Evolutionary conservation across 2,329 filamentous ascomycete genomes (phyloP).

Genomic region (Pseudocercospora pini-densiflorae): DNA sequence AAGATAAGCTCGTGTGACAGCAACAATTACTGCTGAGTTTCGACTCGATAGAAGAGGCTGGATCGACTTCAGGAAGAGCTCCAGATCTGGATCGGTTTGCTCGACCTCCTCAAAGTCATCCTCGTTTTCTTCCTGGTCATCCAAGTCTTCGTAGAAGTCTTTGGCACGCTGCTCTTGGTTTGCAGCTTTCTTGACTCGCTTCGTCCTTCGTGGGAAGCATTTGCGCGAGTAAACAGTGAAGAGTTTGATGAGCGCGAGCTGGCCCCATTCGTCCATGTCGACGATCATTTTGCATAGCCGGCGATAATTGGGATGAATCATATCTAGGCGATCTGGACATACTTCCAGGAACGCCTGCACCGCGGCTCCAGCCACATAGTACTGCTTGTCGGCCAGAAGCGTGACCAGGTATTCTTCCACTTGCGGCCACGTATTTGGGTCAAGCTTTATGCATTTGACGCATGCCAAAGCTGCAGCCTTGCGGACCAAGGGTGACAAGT

Average conservation of each 20-base stretch:
- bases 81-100: constrained; percentile 78
- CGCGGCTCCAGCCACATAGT: constrained; percentile 94
- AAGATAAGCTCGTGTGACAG: constrained; percentile 82
- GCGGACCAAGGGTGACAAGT: constrained; percentile 93
- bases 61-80: constrained; percentile 78
- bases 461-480: constrained; percentile 93
- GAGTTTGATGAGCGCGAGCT: constrained; percentile 79
- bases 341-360: constrained; percentile 87
- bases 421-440: constrained; percentile 83
- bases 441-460: constrained; percentile 91
- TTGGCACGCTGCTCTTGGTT: constrained; percentile 47
- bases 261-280: constrained; percentile 99
- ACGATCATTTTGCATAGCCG: constrained; percentile 85
- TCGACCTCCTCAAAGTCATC: constrained; percentile 60
- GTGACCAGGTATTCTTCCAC: constrained; percentile 79
- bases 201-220: constrained; percentile 78
- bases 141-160: constrained; percentile 79
- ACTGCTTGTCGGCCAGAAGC: constrained; percentile 87
- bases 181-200: constrained; percentile 58
- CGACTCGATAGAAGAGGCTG: constrained; percentile 87
- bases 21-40: constrained; percentile 89
- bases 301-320: constrained; percentile 90
- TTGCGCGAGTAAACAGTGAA: constrained; percentile 83
- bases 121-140: constrained; percentile 50
- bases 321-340: constrained; percentile 82